phyloP scores from a whole-genome alignment of 208 protist genomes.

The Acanthamoeba lenticulata region DNA sequence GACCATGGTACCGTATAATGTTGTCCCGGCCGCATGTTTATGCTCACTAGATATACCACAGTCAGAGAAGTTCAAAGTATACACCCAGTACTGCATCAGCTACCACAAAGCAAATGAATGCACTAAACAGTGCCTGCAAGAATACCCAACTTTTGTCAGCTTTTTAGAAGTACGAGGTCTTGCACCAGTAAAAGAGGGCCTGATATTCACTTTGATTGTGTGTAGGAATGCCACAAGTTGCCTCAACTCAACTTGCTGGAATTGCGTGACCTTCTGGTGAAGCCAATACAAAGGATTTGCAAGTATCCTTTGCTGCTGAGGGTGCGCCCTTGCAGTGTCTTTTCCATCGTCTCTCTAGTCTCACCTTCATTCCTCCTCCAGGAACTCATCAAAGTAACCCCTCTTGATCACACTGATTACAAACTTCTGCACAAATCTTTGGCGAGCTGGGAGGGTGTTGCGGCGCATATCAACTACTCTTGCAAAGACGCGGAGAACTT shows the following conservation, averaged over 20 bases:
- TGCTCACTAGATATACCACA: too few relatives aligned
- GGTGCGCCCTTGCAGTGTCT: too few relatives aligned
- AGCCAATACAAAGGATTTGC: not conserved
- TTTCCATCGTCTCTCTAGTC: too few relatives aligned
- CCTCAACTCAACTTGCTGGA: not conserved
- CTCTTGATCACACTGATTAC: not conserved
- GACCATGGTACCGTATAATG: not conserved
- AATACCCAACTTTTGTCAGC: not conserved
- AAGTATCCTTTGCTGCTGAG: not conserved
- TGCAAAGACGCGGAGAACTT: not conserved
- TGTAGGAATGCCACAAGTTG: not conserved
- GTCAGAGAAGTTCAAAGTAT: not conserved
- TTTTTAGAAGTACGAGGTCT: not conserved
- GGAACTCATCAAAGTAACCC: not conserved
- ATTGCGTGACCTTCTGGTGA: not conserved
- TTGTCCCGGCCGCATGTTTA: too few relatives aligned
- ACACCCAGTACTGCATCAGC: not conserved
- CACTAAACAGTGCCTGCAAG: not conserved
- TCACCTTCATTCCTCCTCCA: not conserved
- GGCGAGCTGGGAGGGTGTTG: not conserved
- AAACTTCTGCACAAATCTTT: not conserved
- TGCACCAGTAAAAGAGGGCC: not conserved
- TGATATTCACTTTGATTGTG: not conserved
- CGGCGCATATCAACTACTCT: not conserved
- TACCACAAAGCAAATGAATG: not conserved